Base-by-base conservation (phyloP, 1,284 basidiomycete species). In the Fomitopsis betulina region DNA sequence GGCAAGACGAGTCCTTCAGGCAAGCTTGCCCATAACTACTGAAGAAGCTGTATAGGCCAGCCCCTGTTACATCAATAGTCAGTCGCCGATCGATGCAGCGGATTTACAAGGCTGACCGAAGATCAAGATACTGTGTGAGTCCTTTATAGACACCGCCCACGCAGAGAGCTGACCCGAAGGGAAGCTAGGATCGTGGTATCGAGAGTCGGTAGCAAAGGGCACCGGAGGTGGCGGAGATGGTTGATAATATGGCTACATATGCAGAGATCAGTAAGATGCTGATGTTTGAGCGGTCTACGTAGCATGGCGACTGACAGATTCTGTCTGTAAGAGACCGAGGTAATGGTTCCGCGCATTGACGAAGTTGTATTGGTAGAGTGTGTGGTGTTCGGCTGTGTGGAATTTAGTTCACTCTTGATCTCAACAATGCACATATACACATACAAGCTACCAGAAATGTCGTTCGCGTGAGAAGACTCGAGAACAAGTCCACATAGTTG, bases 1-100 rank as follows among this genome's bases (percentile, higher is more conserved):
- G 87, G 68, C 88, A 91, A 38, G 70, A 76, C 42, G 64, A 70
- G 5, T 72, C 70, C 33, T 65, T 62, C 53, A 84, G 59, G 71
- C 87, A 89, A 21, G 64, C 58, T 50, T 70, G 68, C 27, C 30
- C 57, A 60, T 65, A 72, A 57, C 67, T 66, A 38, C 72, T 60
- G 78, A 79, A 89, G 75, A 91, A 91, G 70, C 80, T 85, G 74
- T 90, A 91, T 32, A 85, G 72, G 0, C 88, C 87, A n/a, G 83
- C 86, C 32, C 87, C 83, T 85, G 54, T 5, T 21, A 40, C 35
- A 5, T 5, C 6, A 21, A 12, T 21, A 19, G 27, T 23, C 27
- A 27, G 15, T 3, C 19, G 42, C 32, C 33, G n/a, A n/a, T 13
- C 5, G 4, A 17, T 45, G 15, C 9, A 15, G 13, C 27, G 23